Percentiles rank a stretch among this genome's conserved stretches.
Evolutionary conservation across 352 stramenopile genomes (phyloP).

Genomic region (Pythium utonaiense): DNA sequence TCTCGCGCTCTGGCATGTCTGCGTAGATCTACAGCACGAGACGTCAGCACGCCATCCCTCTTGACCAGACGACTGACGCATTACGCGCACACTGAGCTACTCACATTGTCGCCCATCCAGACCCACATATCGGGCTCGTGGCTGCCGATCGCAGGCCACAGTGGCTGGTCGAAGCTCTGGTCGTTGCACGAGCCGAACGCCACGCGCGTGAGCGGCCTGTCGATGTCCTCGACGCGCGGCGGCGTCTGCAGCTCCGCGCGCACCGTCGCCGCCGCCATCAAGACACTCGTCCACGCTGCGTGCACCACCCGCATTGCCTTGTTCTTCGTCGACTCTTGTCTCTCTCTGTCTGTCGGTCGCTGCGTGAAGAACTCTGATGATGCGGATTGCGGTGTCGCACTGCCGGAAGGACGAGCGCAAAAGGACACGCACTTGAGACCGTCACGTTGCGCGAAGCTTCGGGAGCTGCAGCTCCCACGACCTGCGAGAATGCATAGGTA

Average conservation of each 20-base stretch:
- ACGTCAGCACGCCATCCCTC: neutral
- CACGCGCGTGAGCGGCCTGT: conserved; percentile 44
- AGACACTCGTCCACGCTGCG: neutral
- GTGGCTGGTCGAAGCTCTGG: conserved; percentile 75
- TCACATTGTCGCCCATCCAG: conserved; percentile 88
- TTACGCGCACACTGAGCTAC: neutral
- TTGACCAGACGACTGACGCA: too few relatives aligned
- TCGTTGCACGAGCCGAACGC: conserved; percentile 88
- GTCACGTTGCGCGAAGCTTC: too few relatives aligned
- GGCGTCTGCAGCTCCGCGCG: neutral
- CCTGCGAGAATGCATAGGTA: too few relatives aligned
- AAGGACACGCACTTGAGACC: too few relatives aligned
- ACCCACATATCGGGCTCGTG: conserved; percentile 74
- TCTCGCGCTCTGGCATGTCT: conserved; percentile 52
- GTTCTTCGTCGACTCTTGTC: neutral
- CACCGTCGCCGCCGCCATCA: neutral
- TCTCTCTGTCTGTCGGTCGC: neutral
- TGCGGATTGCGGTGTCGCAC: neutral
- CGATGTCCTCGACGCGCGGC: conserved; percentile 33
- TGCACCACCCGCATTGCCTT: neutral
- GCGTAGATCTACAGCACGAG: conserved; percentile 56
- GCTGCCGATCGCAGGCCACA: conserved; percentile 61
- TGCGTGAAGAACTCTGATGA: too few relatives aligned
- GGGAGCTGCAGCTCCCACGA: too few relatives aligned
- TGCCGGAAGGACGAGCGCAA: too few relatives aligned